phyloP scores from a whole-genome alignment of 108 stramenopile genomes.

The Cylindrotheca closterium region DNA sequence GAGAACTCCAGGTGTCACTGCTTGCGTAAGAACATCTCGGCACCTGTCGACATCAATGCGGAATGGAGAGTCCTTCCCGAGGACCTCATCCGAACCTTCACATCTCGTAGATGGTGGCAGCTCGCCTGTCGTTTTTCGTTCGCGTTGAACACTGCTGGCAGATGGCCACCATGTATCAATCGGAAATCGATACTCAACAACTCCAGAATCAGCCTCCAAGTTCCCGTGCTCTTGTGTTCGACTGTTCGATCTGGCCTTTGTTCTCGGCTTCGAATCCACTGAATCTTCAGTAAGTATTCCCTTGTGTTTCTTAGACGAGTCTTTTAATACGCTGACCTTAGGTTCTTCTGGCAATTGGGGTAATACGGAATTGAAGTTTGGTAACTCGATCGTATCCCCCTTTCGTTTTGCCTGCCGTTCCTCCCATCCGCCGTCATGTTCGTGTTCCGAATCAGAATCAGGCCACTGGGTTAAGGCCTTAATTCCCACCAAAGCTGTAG shows the following conservation, averaged over 20 bases:
- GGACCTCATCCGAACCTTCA: slow-evolving; percentile 30
- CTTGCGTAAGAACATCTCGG: slow-evolving; percentile 35
- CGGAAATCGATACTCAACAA: slow-evolving; percentile 38
- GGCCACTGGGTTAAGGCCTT: slow-evolving; percentile 24
- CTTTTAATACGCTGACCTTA: not conserved
- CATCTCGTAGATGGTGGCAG: slow-evolving; percentile 40
- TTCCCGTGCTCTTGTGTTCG: not conserved
- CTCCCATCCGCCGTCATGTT: slow-evolving; percentile 21
- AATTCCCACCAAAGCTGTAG: slow-evolving; percentile 20
- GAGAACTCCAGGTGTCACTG: slow-evolving; percentile 69
- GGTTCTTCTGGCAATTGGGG: slow-evolving; percentile 48
- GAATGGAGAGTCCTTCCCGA: slow-evolving; percentile 28
- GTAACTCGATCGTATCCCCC: slow-evolving; percentile 24
- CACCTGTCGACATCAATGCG: slow-evolving; percentile 38
- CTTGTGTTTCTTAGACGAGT: slow-evolving; percentile 18
- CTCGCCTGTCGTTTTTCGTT: slow-evolving; percentile 43
- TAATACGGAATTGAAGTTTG: slow-evolving; percentile 32
- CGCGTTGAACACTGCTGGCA: slow-evolving; percentile 44
- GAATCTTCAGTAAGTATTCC: slow-evolving; percentile 25
- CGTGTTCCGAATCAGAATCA: slow-evolving; percentile 24
- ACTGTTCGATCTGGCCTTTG: slow-evolving; percentile 14
- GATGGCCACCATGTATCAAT: slow-evolving; percentile 85
- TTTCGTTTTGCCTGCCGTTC: slow-evolving; percentile 11
- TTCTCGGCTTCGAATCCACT: slow-evolving; percentile 8
- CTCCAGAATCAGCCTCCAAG: slow-evolving; percentile 5